Conservation (phyloP, 2,329 filamentous ascomycete genomes). For the Paecilomyces fulvus region DNA sequence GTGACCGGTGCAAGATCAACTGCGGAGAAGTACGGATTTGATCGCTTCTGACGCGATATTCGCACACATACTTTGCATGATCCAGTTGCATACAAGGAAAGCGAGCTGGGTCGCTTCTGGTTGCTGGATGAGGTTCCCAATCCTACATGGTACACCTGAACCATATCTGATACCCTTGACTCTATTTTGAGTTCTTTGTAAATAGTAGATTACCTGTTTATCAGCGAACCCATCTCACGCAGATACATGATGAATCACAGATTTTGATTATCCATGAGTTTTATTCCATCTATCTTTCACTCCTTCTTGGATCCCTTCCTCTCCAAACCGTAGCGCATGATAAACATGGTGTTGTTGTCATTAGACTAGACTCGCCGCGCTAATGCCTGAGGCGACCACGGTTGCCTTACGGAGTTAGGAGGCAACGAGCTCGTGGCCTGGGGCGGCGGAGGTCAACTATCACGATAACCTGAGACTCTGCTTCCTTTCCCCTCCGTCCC, state of each 20-base stretch:
- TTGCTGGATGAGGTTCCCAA: constrained; percentile 50
- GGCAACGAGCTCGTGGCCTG: not conserved
- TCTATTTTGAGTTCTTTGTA: not conserved
- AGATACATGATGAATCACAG: no score
- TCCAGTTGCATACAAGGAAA: constrained; percentile 59
- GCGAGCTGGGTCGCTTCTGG: constrained; percentile 51
- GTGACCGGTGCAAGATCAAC: constrained; percentile 54
- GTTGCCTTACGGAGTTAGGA: not conserved
- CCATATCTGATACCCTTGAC: not conserved
- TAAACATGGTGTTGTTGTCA: no score
- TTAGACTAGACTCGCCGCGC: not conserved
- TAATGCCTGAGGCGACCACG: not conserved
- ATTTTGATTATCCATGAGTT: no score
- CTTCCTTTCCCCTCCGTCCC: not conserved
- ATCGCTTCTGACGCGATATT: constrained; percentile 60
- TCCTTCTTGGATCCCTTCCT: no score
- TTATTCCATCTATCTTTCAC: no score
- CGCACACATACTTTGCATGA: constrained; percentile 59
- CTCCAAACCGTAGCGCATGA: no score
- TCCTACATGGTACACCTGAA: constrained; percentile 54
- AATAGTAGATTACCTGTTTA: not conserved
- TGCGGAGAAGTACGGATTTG: constrained; percentile 50
- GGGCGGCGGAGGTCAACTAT: not conserved
- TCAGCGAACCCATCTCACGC: not conserved
- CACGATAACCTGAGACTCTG: constrained; percentile 1